Evolutionary conservation across 1,284 basidiomycete genomes (phyloP).

Genomic region (Agroathelia rolfsii): DNA sequence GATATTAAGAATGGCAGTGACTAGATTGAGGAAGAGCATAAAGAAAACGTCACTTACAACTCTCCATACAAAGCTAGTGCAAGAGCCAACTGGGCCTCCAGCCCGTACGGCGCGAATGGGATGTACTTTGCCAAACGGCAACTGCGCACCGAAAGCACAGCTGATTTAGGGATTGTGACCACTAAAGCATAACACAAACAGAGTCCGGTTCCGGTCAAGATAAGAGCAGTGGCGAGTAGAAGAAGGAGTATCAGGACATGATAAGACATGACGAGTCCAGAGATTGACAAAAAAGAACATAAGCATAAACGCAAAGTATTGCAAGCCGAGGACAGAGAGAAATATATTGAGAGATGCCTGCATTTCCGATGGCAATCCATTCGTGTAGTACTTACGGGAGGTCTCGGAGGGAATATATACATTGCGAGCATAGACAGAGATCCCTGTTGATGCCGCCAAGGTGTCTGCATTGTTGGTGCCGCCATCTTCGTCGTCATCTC

Average conservation of each 20-base stretch:
- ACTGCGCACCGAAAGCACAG: conserved; percentile 52
- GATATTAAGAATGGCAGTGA: too few species aligned
- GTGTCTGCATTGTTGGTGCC: conserved; percentile 6
- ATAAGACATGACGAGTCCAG: conserved; percentile 3
- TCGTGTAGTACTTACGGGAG: conserved; percentile 28
- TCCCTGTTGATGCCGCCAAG: conserved; percentile 19
- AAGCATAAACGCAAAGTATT: conserved; percentile 1
- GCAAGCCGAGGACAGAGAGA: neutral
- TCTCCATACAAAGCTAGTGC: conserved; percentile 55
- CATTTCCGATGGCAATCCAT: conserved; percentile 7
- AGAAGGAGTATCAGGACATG: conserved; percentile 1
- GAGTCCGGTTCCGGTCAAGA: too few species aligned
- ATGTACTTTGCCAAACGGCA: conserved; percentile 37
- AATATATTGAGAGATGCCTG: conserved; percentile 1
- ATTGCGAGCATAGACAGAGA: conserved; percentile 30
- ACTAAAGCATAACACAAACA: conserved; percentile 31
- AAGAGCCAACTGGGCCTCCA: conserved; percentile 47
- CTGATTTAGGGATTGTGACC: conserved; percentile 52
- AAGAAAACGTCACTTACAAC: conserved; percentile 36
- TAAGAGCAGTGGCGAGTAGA: too few species aligned
- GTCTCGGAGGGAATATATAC: conserved; percentile 24
- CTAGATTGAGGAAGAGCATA: neutral
- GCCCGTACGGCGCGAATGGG: conserved; percentile 36
- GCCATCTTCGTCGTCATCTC: conserved; percentile 9
- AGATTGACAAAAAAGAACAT: conserved; percentile 1